phyloP scores from a whole-genome alignment of 2,329 filamentous ascomycete genomes.

The Cladophialophora bantiana region DNA sequence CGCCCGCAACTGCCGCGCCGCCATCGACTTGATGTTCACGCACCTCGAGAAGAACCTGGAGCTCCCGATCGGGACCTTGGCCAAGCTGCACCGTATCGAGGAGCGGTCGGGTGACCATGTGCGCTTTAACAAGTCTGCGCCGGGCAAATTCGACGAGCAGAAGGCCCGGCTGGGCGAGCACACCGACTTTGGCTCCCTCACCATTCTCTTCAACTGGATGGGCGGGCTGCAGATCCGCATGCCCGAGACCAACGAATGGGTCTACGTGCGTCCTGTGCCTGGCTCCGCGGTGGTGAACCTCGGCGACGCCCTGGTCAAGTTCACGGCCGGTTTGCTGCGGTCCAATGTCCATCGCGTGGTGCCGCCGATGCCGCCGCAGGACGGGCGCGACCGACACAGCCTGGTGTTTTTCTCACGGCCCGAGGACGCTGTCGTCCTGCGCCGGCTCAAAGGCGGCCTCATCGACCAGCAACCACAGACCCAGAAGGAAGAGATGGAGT shows the following conservation, averaged over 20 bases:
- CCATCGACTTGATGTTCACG: constrained; percentile 20
- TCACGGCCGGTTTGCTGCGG: constrained; percentile 51
- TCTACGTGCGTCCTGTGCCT: constrained; percentile 59
- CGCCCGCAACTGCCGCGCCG: constrained; percentile 18
- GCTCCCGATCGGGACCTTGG: constrained; percentile 13
- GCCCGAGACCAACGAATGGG: constrained; percentile 15
- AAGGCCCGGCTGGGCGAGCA: constrained; percentile 38
- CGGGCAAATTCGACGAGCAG: constrained; percentile 16
- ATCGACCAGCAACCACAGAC: constrained; percentile 16
- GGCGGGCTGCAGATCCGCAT: constrained; percentile 18
- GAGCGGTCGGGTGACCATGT: constrained; percentile 15
- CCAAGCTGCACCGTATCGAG: constrained; percentile 17
- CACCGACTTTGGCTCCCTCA: constrained; percentile 56
- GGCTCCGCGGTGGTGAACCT: constrained; percentile 56
- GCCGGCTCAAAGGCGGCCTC: constrained; percentile 16
- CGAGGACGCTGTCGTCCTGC: constrained; percentile 11
- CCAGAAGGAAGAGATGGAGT: constrained; percentile 18
- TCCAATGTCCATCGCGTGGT: constrained; percentile 59
- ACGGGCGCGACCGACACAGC: constrained; percentile 55
- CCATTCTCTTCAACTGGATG: constrained; percentile 49
- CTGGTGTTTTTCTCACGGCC: constrained; percentile 63
- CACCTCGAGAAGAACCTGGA: constrained; percentile 16
- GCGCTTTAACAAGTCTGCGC: constrained; percentile 8
- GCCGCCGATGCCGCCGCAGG: constrained; percentile 57
- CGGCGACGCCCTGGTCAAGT: constrained; percentile 55